A percentile compares a stretch with the other conserved stretches of the same genome.
Evolutionary conservation across 2,329 filamentous ascomycete genomes (phyloP).

Genomic region (Colletotrichum horii): DNA sequence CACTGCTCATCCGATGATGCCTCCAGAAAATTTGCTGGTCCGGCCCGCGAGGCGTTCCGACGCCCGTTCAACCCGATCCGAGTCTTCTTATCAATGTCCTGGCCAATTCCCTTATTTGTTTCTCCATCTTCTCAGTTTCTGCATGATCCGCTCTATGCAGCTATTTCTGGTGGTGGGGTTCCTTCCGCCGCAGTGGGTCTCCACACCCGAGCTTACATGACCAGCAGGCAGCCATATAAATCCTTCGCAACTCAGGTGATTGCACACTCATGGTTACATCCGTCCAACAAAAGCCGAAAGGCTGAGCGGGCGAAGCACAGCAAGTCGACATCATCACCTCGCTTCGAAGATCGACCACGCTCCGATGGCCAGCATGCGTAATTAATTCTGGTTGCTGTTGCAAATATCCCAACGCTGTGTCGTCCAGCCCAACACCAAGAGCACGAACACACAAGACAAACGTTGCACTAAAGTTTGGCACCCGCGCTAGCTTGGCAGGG

Average conservation of each 20-base stretch:
- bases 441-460: neutral
- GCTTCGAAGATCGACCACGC: neutral
- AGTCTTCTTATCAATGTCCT: neutral
- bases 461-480: neutral
- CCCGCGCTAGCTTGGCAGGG: neutral
- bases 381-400: neutral
- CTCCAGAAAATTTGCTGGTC: neutral
- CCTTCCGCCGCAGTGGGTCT: neutral
- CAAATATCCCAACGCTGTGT: neutral
- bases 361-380: neutral
- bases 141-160: neutral
- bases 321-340: neutral
- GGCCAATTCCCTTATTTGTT: neutral
- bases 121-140: neutral
- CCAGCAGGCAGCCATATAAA: neutral
- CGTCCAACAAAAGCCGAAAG: neutral
- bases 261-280: neutral
- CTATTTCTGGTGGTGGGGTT: neutral
- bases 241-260: neutral
- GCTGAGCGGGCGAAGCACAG: neutral
- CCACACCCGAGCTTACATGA: neutral
- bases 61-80: neutral
- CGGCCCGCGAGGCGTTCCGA: neutral
- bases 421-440: neutral
- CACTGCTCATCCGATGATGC: neutral